Percentiles rank a stretch among this genome's conserved stretches.
Evolutionary conservation across 2,329 filamentous ascomycete genomes (phyloP).

Genomic region (Epichloe gansuensis): DNA sequence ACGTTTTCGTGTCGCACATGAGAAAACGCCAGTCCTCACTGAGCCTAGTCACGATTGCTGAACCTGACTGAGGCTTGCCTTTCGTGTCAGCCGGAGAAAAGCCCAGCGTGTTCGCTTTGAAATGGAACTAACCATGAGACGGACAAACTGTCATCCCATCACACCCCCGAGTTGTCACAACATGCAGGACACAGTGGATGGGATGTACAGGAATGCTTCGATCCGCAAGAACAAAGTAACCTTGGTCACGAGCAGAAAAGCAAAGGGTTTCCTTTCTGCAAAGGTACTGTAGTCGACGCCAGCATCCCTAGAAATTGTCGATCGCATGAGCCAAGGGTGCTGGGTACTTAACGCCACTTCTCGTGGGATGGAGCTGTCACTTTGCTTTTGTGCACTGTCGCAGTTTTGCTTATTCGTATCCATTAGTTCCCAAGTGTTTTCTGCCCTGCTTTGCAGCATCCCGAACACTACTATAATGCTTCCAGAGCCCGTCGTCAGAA

Average conservation of each 20-base stretch:
- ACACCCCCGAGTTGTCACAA: background rate
- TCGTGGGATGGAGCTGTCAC: background rate
- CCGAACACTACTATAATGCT: conserved; percentile 6
- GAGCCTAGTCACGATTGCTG: background rate
- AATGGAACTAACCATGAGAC: background rate
- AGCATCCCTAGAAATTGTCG: background rate
- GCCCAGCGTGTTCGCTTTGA: background rate
- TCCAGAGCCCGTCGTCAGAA: conserved; percentile 2
- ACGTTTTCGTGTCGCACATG: background rate
- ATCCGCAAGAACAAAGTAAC: background rate
- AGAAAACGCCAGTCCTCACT: background rate
- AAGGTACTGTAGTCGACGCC: background rate
- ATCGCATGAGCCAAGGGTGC: background rate
- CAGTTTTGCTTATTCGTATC: conserved; percentile 5
- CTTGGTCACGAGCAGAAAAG: background rate
- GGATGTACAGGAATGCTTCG: background rate
- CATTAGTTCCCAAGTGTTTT: background rate
- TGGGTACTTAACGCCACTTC: background rate
- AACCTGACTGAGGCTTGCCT: background rate
- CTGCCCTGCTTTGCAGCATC: conserved; percentile 6
- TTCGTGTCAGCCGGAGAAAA: background rate
- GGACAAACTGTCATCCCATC: background rate
- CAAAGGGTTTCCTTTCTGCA: background rate
- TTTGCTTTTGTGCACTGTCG: conserved; percentile 8
- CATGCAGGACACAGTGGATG: background rate